Evolutionary conservation across 768 basidiomycete genomes (phyloP).

Genomic region (Tephrocybe sp.): DNA sequence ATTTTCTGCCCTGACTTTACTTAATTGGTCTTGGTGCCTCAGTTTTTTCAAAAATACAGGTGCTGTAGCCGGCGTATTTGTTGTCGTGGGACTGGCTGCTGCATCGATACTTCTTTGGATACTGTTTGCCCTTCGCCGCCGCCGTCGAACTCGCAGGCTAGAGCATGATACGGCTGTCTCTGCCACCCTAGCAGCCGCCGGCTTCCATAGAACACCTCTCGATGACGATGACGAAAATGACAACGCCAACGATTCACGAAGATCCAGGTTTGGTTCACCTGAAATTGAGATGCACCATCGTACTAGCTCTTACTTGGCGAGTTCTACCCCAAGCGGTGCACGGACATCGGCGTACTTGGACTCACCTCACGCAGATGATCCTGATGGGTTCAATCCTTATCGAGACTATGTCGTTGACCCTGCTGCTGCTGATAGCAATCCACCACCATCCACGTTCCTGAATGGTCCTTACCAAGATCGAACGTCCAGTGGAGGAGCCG

Average conservation of each 20-base stretch:
- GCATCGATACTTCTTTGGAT: conserved; percentile 69
- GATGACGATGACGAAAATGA: conserved; percentile 56
- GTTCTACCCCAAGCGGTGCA: conserved; percentile 28
- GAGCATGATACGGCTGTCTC: conserved; percentile 73
- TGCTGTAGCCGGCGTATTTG: conserved; percentile 90
- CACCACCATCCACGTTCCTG: conserved; percentile 37
- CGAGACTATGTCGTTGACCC: conserved; percentile 39
- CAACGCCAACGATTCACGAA: conserved; percentile 20
- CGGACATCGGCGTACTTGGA: conserved; percentile 39
- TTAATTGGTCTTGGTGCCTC: conserved; percentile 7
- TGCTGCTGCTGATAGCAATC: conserved; percentile 38
- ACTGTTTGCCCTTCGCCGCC: conserved; percentile 68
- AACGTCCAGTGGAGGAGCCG: conserved; percentile 27
- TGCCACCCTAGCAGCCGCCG: conserved; percentile 71
- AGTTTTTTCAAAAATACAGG: conserved; percentile 90
- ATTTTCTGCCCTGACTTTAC: neutral
- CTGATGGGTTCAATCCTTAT: conserved; percentile 52
- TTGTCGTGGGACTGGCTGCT: conserved; percentile 82
- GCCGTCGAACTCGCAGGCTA: conserved; percentile 56
- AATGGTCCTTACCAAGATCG: conserved; percentile 32
- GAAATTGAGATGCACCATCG: conserved; percentile 43
- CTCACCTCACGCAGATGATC: conserved; percentile 33
- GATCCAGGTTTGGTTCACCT: conserved; percentile 26
- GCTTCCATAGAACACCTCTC: conserved; percentile 65
- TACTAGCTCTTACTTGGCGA: conserved; percentile 34